These are phyloP conservation scores for Botryotinia calthae DNA, from an alignment of 2,329 filamentous ascomycete genomes.

Conservation along the genomic window DNA sequence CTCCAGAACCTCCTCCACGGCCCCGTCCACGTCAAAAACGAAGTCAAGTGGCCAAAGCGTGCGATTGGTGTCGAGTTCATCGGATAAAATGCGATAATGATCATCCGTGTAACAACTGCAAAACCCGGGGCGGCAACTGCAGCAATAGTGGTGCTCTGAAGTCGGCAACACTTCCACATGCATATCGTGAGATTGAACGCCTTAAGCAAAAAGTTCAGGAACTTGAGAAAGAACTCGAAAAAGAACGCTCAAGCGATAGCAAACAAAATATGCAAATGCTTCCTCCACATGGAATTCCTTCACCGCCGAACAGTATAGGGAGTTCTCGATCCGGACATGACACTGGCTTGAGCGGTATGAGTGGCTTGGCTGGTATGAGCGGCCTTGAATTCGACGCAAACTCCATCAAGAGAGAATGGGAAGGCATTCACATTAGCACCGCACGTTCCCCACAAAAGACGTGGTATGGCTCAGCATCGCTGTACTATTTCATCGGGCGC, in stretches of 20 bases:
- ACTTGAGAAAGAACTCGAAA: conserved; percentile 36
- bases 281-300: conserved; percentile 24
- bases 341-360: conserved; percentile 4
- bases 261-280: conserved; percentile 14
- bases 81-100: conserved; percentile 45
- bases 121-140: conserved; percentile 40
- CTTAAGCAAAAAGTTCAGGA: conserved; percentile 39
- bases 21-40: conserved; percentile 27
- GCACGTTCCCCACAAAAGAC: conserved; percentile 41
- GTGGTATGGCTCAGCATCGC: conserved; percentile 47
- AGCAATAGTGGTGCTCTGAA: conserved; percentile 39
- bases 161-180: conserved; percentile 37
- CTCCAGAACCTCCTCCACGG: conserved; percentile 15
- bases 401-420: conserved; percentile 38
- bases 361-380: background rate
- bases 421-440: conserved; percentile 42
- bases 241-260: conserved; percentile 1
- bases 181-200: conserved; percentile 41
- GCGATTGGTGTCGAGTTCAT: conserved; percentile 44
- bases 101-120: conserved; percentile 44
- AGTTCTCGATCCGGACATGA: conserved; percentile 7
- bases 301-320: conserved; percentile 18
- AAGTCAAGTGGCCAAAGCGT: conserved; percentile 40
- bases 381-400: conserved; percentile 25
- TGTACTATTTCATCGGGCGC: conserved; percentile 46